phyloP scores from a whole-genome alignment of 2,329 filamentous ascomycete species.

The Colletotrichum musicola region DNA sequence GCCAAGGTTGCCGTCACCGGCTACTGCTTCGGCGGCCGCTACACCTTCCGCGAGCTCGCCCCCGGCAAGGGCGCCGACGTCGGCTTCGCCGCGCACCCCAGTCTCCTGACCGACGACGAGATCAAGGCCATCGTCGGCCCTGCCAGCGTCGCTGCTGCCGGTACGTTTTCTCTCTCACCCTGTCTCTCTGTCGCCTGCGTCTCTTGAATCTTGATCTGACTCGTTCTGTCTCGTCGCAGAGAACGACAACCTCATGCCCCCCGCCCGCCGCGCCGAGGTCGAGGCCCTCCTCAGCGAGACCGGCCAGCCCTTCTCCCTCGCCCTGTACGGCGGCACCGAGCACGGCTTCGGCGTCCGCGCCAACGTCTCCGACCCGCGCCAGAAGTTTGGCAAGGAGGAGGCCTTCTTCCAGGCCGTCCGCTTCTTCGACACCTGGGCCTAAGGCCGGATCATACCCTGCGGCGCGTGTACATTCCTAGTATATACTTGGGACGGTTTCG shows the following conservation, averaged over 20 bases:
- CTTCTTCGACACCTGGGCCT: conserved; percentile 75
- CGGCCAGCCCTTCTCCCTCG: conserved; percentile 73
- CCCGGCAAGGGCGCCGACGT: conserved; percentile 66
- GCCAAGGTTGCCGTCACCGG: conserved; percentile 68
- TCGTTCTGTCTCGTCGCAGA: conserved; percentile 52
- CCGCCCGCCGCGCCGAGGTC: conserved; percentile 63
- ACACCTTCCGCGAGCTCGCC: conserved; percentile 65
- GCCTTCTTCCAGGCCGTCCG: conserved; percentile 81
- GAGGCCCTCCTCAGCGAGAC: conserved; percentile 70
- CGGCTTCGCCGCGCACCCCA: conserved; percentile 75
- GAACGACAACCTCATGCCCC: conserved; percentile 70
- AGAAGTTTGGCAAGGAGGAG: conserved; percentile 81
- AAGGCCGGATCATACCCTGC: conserved; percentile 29
- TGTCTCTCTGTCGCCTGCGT: not conserved
- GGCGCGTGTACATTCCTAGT: not conserved
- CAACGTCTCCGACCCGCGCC: conserved; percentile 63
- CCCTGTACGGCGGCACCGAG: conserved; percentile 74
- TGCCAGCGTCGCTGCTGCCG: conserved; percentile 72
- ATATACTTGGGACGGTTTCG: not conserved
- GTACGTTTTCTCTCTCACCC: conserved; percentile 48
- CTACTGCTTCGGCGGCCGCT: conserved; percentile 76
- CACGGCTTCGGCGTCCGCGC: conserved; percentile 82
- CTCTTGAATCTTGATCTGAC: conserved; percentile 25
- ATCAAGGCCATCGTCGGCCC: conserved; percentile 68
- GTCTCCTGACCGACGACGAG: conserved; percentile 70